These are phyloP conservation scores for Phytophthora rubi DNA, from an alignment of 352 stramenopile genomes.

Conservation along the genomic window DNA sequence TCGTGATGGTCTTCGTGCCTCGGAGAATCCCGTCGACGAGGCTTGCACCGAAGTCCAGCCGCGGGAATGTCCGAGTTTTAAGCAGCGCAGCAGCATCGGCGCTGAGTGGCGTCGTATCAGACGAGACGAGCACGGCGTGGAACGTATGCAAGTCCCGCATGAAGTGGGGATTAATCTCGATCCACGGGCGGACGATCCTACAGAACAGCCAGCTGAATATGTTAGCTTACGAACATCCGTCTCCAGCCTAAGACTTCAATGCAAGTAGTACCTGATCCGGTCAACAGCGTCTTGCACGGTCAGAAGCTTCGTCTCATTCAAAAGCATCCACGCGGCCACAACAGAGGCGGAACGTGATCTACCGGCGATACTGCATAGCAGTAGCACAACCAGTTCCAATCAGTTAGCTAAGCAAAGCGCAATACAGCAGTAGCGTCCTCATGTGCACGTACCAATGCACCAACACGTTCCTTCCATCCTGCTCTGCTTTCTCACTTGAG, in stretches of 20 bases:
- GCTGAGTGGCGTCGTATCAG: constrained; percentile 1
- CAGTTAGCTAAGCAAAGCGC: not conserved
- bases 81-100: constrained; percentile 28
- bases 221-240: not conserved
- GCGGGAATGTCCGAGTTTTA: constrained; percentile 28
- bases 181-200: constrained; percentile 71
- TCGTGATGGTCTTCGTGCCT: constrained; percentile 65
- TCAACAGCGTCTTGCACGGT: constrained; percentile 47
- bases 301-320: constrained; percentile 22
- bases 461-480: constrained; percentile 55
- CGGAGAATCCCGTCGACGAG: constrained; percentile 53
- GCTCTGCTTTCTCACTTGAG: constrained; percentile 42
- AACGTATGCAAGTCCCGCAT: constrained; percentile 57
- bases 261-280: constrained; percentile 44
- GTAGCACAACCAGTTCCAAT: not conserved
- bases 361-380: constrained; percentile 58
- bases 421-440: not conserved
- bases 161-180: constrained; percentile 73
- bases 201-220: not conserved
- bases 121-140: constrained; percentile 24
- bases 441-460: constrained; percentile 64
- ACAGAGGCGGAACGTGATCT: constrained; percentile 67
- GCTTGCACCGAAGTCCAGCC: constrained; percentile 61
- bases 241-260: not conserved
- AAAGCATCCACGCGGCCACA: constrained; percentile 61